These are phyloP conservation scores for Trichomonas tenax DNA, from an alignment of 208 protist genomes.

Conservation along the genomic window DNA sequence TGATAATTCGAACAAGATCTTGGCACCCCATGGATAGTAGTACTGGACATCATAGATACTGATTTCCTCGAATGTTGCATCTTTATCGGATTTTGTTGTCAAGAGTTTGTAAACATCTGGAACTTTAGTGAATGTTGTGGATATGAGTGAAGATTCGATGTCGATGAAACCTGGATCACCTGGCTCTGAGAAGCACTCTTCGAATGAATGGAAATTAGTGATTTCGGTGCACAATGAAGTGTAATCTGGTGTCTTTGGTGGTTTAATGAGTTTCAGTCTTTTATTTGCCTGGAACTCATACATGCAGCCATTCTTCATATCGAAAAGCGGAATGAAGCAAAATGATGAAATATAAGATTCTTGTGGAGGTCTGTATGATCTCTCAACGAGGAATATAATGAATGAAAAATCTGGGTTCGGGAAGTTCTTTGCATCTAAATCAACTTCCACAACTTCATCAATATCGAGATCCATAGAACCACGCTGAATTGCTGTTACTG, in stretches of 20 bases:
- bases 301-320: background rate
- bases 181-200: background rate
- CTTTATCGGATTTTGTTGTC: background rate
- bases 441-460: background rate
- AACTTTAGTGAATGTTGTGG: background rate
- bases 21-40: background rate
- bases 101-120: background rate
- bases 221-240: background rate
- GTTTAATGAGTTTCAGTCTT: background rate
- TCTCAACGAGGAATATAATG: background rate
- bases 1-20: background rate
- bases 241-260: background rate
- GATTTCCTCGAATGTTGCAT: background rate
- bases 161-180: background rate
- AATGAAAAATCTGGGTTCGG: background rate
- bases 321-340: background rate
- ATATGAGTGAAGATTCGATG: background rate
- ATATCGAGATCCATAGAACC: background rate
- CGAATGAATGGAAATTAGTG: background rate
- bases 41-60: background rate
- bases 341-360: background rate
- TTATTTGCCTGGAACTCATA: background rate
- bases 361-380: background rate
- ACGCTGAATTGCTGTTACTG: background rate
- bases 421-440: background rate